Evolutionary conservation across 768 basidiomycete genomes (phyloP), one percentile per base, ranked within the genome.

Genomic region (Boletellus emodensis): DNA sequence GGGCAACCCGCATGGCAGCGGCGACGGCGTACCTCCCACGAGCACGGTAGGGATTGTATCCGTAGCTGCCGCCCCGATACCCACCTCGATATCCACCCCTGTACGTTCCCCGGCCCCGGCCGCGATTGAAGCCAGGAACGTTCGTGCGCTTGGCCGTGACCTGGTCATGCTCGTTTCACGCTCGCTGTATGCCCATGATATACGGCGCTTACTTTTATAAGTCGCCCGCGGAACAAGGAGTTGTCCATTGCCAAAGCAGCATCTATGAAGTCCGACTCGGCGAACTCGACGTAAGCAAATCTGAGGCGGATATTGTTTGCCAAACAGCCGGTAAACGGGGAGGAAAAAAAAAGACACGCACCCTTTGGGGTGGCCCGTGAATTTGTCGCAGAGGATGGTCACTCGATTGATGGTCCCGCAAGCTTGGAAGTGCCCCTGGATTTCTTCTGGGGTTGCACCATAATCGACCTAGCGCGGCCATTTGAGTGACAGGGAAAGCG

Each of bases 361-460:
- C 94, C 96, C 96, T 82, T 97, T 97, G 41, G 96, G 95, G 73
- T 97, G 94, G 42, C 96, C 96, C 20, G 95, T 98, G 71, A 95
- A 98, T 74, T 98, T 98, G 80, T 99, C 96, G 70, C 95, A 98
- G 26, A 99, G 84, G 63, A 99, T 99, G 1, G 96, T 99, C 38
- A 99, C 94, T 61, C 96, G 84, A 73, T 99, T 99, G 71, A 99
- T 99, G 14, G 90, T 92, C 6, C 96, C 96, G 64, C 94, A 98
- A 14, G 94, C 86, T 67, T 94, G 90, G 74, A 99, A 99, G 69
- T 98, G 95, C 15, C 78, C 83, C 73, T 98, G 96, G 44, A 99
- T 94, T 67, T 99, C 96, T 71, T 98, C 96, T 15, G 96, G 96
- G 14, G 96, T 96, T 11, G 95, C 88, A 46, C 84, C 79, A 68